Conservation (phyloP, 345 rosid species). For the Ricinus communis region DNA sequence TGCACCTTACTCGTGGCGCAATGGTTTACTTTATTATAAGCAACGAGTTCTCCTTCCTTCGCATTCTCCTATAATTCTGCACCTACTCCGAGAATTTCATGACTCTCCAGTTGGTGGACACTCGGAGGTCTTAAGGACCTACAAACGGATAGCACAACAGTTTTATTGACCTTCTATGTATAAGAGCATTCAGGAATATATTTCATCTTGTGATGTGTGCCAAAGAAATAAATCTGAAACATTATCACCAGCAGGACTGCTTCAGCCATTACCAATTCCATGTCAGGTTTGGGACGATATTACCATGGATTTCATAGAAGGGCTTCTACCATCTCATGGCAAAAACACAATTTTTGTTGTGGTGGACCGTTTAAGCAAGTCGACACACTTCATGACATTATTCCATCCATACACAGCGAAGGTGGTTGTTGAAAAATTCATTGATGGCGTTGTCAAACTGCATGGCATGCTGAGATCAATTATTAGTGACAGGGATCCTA, state of each 20-base stretch:
- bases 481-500: not conserved
- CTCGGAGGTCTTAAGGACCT: not conserved
- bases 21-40: not conserved
- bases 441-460: not conserved
- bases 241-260: not conserved
- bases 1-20: not conserved
- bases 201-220: not conserved
- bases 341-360: not conserved
- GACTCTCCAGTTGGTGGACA: not conserved
- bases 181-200: not conserved
- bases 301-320: not conserved
- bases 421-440: not conserved
- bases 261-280: not conserved
- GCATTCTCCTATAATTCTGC: not conserved
- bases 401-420: not conserved
- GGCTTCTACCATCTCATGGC: not conserved
- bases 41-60: not conserved
- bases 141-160: not conserved
- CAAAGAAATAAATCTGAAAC: not conserved
- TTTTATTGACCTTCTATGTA: constrained; percentile 1
- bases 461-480: not conserved
- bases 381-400: not conserved
- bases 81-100: not conserved
- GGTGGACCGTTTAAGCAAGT: not conserved
- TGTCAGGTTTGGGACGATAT: not conserved